phyloP scores from a whole-genome alignment of 2,329 filamentous ascomycete species.

The Venturiaceae sp. region DNA sequence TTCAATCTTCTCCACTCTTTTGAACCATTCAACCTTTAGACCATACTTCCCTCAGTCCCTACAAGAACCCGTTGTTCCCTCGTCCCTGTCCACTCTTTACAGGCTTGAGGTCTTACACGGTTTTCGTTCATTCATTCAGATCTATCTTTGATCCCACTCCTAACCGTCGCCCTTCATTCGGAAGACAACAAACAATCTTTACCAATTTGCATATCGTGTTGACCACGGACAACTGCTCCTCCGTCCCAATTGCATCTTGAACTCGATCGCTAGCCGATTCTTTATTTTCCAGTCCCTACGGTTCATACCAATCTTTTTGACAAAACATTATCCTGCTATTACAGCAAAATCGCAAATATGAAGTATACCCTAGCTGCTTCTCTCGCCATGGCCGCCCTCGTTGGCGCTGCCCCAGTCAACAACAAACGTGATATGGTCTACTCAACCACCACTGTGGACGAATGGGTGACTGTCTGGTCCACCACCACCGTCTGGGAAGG shows the following conservation, averaged over 20 bases:
- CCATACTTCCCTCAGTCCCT: background rate
- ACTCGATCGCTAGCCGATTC: background rate
- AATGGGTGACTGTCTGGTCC: constrained; percentile 7
- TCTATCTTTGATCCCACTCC: background rate
- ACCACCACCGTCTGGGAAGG: constrained; percentile 10
- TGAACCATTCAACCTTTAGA: background rate
- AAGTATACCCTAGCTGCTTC: background rate
- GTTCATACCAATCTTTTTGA: background rate
- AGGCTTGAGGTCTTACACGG: constrained; percentile 6
- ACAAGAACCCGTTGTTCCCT: background rate
- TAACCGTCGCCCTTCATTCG: background rate
- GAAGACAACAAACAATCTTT: constrained; percentile 2
- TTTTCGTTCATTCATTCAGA: background rate
- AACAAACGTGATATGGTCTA: constrained; percentile 7
- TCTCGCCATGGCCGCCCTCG: constrained; percentile 5
- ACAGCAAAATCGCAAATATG: background rate
- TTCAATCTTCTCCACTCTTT: background rate
- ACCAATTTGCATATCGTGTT: background rate
- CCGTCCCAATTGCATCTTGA: background rate
- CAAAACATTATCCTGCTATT: background rate
- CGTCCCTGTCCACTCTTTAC: constrained; percentile 2
- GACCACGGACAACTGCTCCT: background rate
- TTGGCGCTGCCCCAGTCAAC: constrained; percentile 1
- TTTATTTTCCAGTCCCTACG: background rate
- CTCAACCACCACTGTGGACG: constrained; percentile 6